These are phyloP conservation scores for Cerrena zonata DNA, from an alignment of 1,284 basidiomycete species.

Conservation along the genomic window DNA sequence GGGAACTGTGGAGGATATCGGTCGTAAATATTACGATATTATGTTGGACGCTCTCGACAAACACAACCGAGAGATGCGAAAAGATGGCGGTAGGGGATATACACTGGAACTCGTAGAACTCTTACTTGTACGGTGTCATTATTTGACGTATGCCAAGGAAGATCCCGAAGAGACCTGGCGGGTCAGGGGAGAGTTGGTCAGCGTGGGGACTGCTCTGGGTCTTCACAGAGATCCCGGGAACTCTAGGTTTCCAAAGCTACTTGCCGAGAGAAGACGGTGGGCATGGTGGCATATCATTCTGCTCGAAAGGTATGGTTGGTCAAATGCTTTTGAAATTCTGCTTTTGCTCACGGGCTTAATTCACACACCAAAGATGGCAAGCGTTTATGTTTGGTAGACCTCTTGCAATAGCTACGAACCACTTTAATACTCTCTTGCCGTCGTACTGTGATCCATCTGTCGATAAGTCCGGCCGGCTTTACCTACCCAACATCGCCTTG, in stretches of 20 bases:
- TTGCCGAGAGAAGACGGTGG: slow-evolving; percentile 73
- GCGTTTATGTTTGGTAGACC: slow-evolving; percentile 81
- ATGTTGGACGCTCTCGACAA: slow-evolving; percentile 62
- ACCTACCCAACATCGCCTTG: slow-evolving; percentile 65
- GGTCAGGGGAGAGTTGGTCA: slow-evolving; percentile 63
- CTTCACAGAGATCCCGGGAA: slow-evolving; percentile 74
- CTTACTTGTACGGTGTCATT: slow-evolving; percentile 61
- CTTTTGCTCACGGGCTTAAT: neutral
- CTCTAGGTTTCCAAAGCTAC: slow-evolving; percentile 59
- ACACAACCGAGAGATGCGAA: slow-evolving; percentile 49
- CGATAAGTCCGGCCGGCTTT: slow-evolving; percentile 57
- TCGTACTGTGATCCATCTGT: slow-evolving; percentile 54
- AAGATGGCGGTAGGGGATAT: slow-evolving; percentile 40
- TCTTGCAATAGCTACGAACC: slow-evolving; percentile 63
- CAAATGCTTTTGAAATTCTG: neutral
- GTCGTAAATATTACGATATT: slow-evolving; percentile 59
- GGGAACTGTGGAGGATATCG: slow-evolving; percentile 50
- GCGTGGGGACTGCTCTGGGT: slow-evolving; percentile 72
- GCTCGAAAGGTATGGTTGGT: slow-evolving; percentile 55
- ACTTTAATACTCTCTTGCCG: slow-evolving; percentile 73
- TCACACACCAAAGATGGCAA: slow-evolving; percentile 56
- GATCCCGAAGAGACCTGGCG: slow-evolving; percentile 76
- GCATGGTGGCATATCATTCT: slow-evolving; percentile 82
- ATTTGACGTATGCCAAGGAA: slow-evolving; percentile 63
- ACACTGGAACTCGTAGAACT: slow-evolving; percentile 72